Evolutionary conservation across 1,284 basidiomycete species (phyloP).

Genomic region (Peniophora sp.): DNA sequence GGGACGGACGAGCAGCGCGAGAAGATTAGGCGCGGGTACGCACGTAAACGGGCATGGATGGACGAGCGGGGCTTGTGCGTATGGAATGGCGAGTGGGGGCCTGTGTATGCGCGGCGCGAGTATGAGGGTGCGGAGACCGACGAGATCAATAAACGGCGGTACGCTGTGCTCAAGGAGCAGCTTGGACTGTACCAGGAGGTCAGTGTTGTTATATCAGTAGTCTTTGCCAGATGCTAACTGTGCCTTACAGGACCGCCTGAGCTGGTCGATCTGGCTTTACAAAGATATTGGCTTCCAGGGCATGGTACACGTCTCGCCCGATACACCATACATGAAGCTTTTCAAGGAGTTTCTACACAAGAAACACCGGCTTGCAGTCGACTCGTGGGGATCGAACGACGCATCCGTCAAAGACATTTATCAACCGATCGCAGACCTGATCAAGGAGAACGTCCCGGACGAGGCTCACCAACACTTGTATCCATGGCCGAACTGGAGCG

Average conservation of each 20-base stretch:
- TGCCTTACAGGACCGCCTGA: conserved; percentile 57
- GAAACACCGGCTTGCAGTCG: conserved; percentile 55
- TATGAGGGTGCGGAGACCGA: conserved; percentile 56
- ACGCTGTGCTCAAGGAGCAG: conserved; percentile 66
- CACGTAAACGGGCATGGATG: conserved; percentile 66
- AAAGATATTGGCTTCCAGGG: conserved; percentile 84
- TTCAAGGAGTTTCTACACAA: conserved; percentile 55
- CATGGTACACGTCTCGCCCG: conserved; percentile 64
- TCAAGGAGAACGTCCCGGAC: conserved; percentile 36
- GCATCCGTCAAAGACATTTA: conserved; percentile 40
- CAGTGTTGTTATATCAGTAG: too few species aligned
- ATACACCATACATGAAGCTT: conserved; percentile 64
- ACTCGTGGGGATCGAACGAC: conserved; percentile 59
- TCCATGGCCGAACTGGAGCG: conserved; percentile 43
- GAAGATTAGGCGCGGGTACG: conserved; percentile 45
- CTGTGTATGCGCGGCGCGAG: conserved; percentile 50
- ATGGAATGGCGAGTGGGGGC: conserved; percentile 76
- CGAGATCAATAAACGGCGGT: conserved; percentile 59
- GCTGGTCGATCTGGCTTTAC: conserved; percentile 83
- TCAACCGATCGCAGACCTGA: conserved; percentile 47
- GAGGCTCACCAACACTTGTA: conserved; percentile 35
- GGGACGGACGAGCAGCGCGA: conserved; percentile 45
- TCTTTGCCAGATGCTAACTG: too few species aligned
- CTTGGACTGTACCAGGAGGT: conserved; percentile 65
- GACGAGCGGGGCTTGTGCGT: conserved; percentile 55